A percentile compares a stretch with the other conserved stretches of the same genome.
Evolutionary conservation across 371 early-diverging fungal genomes (phyloP).

Genomic region (Mucor irregularis): DNA sequence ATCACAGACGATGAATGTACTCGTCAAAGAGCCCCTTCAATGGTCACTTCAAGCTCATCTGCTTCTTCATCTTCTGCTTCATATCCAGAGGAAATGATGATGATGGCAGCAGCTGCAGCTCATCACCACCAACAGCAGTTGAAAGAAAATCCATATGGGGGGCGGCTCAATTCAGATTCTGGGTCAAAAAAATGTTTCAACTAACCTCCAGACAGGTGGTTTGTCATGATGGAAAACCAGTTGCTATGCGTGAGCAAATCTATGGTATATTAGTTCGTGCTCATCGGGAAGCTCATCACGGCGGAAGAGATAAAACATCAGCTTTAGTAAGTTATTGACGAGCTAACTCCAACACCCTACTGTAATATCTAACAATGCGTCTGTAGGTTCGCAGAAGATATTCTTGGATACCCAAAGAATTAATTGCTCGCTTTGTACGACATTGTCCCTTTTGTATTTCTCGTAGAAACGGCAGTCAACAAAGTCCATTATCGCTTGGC

Average conservation of each 20-base stretch:
- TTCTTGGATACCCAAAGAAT: constrained; percentile 55
- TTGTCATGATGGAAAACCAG: constrained; percentile 59
- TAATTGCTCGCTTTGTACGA: constrained; percentile 53
- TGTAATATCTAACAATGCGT: too few relatives aligned
- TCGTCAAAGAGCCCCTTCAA: constrained; percentile 15
- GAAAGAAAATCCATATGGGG: too few relatives aligned
- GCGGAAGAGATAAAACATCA: constrained; percentile 65
- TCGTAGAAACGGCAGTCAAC: constrained; percentile 42
- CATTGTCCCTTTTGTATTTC: constrained; percentile 53
- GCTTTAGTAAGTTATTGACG: constrained; percentile 63
- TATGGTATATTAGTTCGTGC: constrained; percentile 60
- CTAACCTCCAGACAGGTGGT: constrained; percentile 46
- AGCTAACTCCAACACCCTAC: too few relatives aligned
- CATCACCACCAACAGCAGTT: constrained; percentile 9
- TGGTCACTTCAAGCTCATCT: constrained; percentile 15
- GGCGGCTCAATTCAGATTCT: constrained; percentile 68
- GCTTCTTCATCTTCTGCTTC: constrained; percentile 20
- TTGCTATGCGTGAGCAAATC: constrained; percentile 61
- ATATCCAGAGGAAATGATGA: constrained; percentile 18
- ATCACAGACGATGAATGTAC: constrained; percentile 7
- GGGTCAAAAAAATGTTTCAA: constrained; percentile 71
- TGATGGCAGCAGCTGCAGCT: constrained; percentile 8
- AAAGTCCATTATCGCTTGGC: constrained; percentile 27
- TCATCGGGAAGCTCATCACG: constrained; percentile 62
- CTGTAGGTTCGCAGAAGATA: constrained; percentile 37